These are phyloP conservation scores for Boechera divaricarpa DNA, from an alignment of 345 rosid genomes.

Conservation along the genomic window DNA sequence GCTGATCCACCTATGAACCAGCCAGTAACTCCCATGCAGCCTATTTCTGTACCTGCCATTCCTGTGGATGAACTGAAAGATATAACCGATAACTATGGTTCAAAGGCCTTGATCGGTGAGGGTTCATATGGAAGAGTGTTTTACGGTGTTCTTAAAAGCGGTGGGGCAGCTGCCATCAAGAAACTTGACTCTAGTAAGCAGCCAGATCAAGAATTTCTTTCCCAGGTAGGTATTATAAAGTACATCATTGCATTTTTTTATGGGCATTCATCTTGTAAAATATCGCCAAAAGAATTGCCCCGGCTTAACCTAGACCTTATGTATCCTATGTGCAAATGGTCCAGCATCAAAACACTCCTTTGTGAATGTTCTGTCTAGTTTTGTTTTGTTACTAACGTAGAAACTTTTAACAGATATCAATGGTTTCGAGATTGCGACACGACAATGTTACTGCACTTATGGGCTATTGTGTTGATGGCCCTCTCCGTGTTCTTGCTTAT, in stretches of 20 bases:
- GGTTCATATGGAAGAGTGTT: conserved; percentile 93
- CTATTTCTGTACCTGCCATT: conserved; percentile 60
- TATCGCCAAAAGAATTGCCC: background rate
- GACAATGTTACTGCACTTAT: conserved; percentile 73
- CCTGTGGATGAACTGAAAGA: conserved; percentile 65
- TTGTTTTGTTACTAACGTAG: background rate
- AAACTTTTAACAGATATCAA: conserved; percentile 63
- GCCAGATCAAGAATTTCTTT: conserved; percentile 84
- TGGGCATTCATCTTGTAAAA: background rate
- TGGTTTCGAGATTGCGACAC: conserved; percentile 80
- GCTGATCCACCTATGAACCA: conserved; percentile 50
- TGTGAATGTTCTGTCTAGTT: conserved; percentile 17
- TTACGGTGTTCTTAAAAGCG: conserved; percentile 69
- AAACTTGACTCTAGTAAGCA: conserved; percentile 90
- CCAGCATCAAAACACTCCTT: background rate
- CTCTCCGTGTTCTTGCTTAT: conserved; percentile 80
- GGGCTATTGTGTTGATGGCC: conserved; percentile 84
- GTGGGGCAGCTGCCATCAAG: conserved; percentile 71
- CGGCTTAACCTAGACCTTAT: background rate
- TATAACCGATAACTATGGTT: conserved; percentile 66
- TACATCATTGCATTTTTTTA: background rate
- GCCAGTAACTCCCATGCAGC: conserved; percentile 51
- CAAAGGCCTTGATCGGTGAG: conserved; percentile 76
- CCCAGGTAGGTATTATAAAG: conserved; percentile 58
- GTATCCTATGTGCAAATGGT: background rate